phyloP scores from a whole-genome alignment of 1,139 yeast species.

The Yamadazyma sp. region DNA sequence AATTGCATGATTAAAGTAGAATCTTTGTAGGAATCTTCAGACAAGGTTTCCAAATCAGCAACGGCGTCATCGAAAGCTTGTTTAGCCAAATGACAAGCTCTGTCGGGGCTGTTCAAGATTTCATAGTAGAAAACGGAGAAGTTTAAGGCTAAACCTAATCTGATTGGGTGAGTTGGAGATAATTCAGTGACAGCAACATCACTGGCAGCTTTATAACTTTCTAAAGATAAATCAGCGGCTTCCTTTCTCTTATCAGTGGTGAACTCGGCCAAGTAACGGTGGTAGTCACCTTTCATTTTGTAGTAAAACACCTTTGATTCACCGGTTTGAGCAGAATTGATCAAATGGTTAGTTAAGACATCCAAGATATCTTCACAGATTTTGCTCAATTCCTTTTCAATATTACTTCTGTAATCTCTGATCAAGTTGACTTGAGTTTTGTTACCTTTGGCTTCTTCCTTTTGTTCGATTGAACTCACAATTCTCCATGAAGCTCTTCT shows the following conservation, averaged over 20 bases:
- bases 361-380: slow-evolving; percentile 92
- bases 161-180: slow-evolving; percentile 98
- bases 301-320: slow-evolving; percentile 97
- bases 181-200: slow-evolving; percentile 96
- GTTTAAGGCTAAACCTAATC: slow-evolving; percentile 96
- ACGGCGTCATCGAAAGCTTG: slow-evolving; percentile 99
- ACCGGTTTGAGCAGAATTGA: slow-evolving; percentile 93
- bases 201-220: slow-evolving; percentile 92
- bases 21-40: slow-evolving; percentile 98
- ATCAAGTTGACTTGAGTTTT: slow-evolving; percentile 84
- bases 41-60: slow-evolving; percentile 95
- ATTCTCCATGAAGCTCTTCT: slow-evolving; percentile 99
- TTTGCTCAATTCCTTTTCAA: slow-evolving; percentile 88
- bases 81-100: slow-evolving; percentile 97
- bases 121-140: slow-evolving; percentile 98
- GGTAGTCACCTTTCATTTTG: slow-evolving; percentile 99
- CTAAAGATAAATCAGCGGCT: slow-evolving; percentile 90
- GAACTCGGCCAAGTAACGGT: slow-evolving; percentile 97
- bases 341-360: slow-evolving; percentile 85
- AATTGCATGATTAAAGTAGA: slow-evolving; percentile 98
- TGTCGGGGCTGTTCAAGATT: slow-evolving; percentile 95
- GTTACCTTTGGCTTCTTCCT: slow-evolving; percentile 95
- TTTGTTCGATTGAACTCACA: slow-evolving; percentile 95
- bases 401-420: slow-evolving; percentile 92
- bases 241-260: slow-evolving; percentile 91